These are phyloP conservation scores for Aspergillus sclerotiicarbonarius DNA, from an alignment of 495 filamentous ascomycete genomes.

Conservation along the genomic window DNA sequence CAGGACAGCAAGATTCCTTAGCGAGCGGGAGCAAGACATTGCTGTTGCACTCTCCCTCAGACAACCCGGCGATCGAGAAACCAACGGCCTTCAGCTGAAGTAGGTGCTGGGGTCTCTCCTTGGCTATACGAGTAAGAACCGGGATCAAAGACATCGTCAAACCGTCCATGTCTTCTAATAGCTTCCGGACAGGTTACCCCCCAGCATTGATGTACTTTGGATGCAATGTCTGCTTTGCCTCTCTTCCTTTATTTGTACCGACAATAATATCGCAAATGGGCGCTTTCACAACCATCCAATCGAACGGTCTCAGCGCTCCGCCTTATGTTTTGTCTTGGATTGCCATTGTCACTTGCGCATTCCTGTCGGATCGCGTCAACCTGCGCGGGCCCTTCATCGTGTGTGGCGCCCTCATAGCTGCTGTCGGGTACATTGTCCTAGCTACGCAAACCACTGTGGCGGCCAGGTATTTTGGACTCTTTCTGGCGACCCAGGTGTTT, in stretches of 20 bases:
- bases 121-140: conserved; percentile 21
- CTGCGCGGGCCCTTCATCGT: conserved; percentile 27
- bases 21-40: conserved; percentile 22
- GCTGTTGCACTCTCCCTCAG: conserved; percentile 15
- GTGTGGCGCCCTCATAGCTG: conserved; percentile 19
- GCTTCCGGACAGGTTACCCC: conserved; percentile 19
- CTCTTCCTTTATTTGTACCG: conserved; percentile 33
- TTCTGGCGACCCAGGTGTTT: conserved; percentile 26
- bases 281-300: conserved; percentile 25
- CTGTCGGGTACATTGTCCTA: conserved; percentile 29
- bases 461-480: conserved; percentile 27
- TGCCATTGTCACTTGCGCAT: conserved; percentile 19
- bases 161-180: background rate
- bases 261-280: conserved; percentile 34
- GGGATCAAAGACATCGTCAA: too few species aligned
- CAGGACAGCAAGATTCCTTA: conserved; percentile 25
- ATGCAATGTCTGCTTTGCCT: conserved; percentile 31
- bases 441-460: conserved; percentile 19
- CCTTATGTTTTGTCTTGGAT: conserved; percentile 32
- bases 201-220: conserved; percentile 28
- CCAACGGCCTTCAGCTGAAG: conserved; percentile 19
- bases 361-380: conserved; percentile 23
- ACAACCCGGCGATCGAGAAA: conserved; percentile 23
- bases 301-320: conserved; percentile 32
- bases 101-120: conserved; percentile 19